These are phyloP conservation scores for Plasmodium chabaudi DNA, from an alignment of 169 alveolate species.

Conservation along the genomic window DNA sequence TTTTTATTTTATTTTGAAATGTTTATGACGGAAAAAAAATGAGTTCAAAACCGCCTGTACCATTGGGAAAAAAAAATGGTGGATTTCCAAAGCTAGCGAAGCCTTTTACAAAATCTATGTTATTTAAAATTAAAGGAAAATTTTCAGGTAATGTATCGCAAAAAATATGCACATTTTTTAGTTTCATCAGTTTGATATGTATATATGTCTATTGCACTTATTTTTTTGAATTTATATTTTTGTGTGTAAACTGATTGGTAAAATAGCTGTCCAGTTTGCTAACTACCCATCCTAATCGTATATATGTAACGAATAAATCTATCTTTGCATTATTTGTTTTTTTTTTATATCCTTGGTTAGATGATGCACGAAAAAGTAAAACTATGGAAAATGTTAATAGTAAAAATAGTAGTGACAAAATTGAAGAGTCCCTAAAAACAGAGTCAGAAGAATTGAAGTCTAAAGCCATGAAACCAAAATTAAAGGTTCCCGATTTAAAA, in stretches of 20 bases:
- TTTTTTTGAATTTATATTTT: no score
- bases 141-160: conserved; percentile 14
- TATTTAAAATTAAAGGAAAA: conserved; percentile 47
- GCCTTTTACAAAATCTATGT: conserved; percentile 6
- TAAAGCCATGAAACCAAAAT: conserved; percentile 23
- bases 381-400: background rate
- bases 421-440: background rate
- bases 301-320: background rate
- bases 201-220: no score
- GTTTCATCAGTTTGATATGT: no score
- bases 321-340: background rate
- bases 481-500: conserved; percentile 28
- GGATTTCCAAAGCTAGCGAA: conserved; percentile 23
- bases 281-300: no score
- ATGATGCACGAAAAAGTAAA: background rate
- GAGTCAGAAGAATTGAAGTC: background rate
- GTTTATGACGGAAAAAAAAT: conserved; percentile 11
- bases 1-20: conserved; percentile 5
- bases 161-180: background rate
- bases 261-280: no score
- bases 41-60: conserved; percentile 27
- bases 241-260: no score
- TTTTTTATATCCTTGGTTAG: background rate
- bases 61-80: conserved; percentile 15
- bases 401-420: background rate